Base-by-base conservation (phyloP, 257 asterid genomes). In the Lithospermum erythrorhizon region DNA sequence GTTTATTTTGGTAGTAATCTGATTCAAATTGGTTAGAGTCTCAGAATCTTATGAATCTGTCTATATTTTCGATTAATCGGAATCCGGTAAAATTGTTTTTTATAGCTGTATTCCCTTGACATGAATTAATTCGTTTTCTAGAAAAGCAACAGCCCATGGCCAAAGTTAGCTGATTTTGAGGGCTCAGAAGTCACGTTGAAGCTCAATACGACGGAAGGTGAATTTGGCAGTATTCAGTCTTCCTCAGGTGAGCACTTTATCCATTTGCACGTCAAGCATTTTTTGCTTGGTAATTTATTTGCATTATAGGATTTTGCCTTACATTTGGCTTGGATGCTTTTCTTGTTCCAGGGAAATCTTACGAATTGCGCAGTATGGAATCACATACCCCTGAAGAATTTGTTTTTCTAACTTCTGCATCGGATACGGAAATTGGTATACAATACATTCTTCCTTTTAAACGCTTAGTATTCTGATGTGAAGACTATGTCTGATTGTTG, bases 391-490 rank as follows among this genome's bases (percentile, higher is more conserved):
- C 79, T 3, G 83, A 79, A 13, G 76, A 82, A 58, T 32, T 71
- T 6, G 87, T 87, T 37, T 74, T 85, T 72, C 29, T 76, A 19
- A 37, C 85, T 57, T 82, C 97, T 22, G 57, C 75, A 25, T 69
- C 87, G 18, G 82, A 70, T 61, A 65, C 87, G 2, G 76, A 70
- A 73, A 76, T 86, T 6, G 95, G 95, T 88, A 83, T 58, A 27
- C 53, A 37, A 35, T 35, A 35, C 7, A 6, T 17, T n/a, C 48
- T 47, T 49, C 25, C 2, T 27, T 27, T 27, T 6, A 27, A 27
- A 27, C 52, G 9, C 22, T 11, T 63, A 13, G 0, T 37, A 37
- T 61, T 35, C 45, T 35, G 45, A 35, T 35, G 2, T 35, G 45
- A 35, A 35, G 13, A 35, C 14, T 35, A 35, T 35, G 13, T 13